These are phyloP conservation scores for Arthroderma sp. DNA, from an alignment of 2,329 filamentous ascomycete genomes.

Conservation along the genomic window DNA sequence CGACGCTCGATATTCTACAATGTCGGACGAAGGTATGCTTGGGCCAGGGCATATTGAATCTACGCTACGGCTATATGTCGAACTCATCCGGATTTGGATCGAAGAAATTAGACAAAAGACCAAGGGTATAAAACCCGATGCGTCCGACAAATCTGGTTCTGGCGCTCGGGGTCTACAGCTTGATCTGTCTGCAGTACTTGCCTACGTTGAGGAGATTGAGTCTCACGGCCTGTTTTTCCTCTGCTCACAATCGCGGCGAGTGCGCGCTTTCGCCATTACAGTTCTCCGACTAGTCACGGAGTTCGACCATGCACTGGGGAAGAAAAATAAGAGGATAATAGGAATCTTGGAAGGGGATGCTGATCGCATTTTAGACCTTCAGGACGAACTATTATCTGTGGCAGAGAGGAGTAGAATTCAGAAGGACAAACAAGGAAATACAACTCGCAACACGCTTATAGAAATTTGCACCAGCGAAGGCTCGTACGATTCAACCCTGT, in stretches of 20 bases:
- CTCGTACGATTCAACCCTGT: slow-evolving; percentile 84
- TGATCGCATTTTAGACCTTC: slow-evolving; percentile 75
- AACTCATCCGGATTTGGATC: slow-evolving; percentile 92
- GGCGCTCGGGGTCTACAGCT: slow-evolving; percentile 64
- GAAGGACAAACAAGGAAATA: slow-evolving; percentile 72
- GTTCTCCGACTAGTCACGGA: slow-evolving; percentile 85
- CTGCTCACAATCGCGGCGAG: slow-evolving; percentile 84
- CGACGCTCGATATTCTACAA: slow-evolving; percentile 91
- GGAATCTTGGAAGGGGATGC: slow-evolving; percentile 85
- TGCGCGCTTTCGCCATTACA: slow-evolving; percentile 80
- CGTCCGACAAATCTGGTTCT: slow-evolving; percentile 47
- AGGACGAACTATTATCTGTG: slow-evolving; percentile 70
- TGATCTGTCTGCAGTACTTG: slow-evolving; percentile 76
- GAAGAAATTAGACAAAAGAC: slow-evolving; percentile 86
- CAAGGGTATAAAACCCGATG: slow-evolving; percentile 54
- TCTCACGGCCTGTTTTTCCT: slow-evolving; percentile 94
- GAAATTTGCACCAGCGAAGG: slow-evolving; percentile 93
- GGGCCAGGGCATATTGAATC: slow-evolving; percentile 90
- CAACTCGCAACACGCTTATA: slow-evolving; percentile 72
- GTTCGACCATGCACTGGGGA: slow-evolving; percentile 78
- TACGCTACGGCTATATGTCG: slow-evolving; percentile 81
- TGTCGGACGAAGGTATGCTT: slow-evolving; percentile 95
- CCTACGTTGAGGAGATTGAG: slow-evolving; percentile 91
- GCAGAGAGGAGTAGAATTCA: slow-evolving; percentile 87
- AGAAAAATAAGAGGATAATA: slow-evolving; percentile 70